Base-by-base conservation (phyloP, 352 stramenopile genomes). In the Phytophthora pseudosyringae region DNA sequence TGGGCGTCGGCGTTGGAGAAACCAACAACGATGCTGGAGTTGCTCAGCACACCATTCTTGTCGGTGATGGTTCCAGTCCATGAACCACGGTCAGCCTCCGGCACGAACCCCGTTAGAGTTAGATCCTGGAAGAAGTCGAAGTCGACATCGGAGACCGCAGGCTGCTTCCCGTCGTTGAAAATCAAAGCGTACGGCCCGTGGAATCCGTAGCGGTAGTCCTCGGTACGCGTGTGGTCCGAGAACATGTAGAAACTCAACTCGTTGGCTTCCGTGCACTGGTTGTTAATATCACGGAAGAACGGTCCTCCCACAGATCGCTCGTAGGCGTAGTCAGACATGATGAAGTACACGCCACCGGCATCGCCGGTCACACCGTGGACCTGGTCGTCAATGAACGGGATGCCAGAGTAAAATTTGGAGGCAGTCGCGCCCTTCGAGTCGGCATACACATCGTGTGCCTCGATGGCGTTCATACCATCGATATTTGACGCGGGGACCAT, bases 261-360 rank as follows among this genome's bases (percentile, higher is more conserved):
- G 43, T 84, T 87, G 6, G 73, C 73, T 6, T 69, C 65, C 10
- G 64, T 74, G 54, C 74, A 77, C 71, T 87, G 70, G 67, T 84
- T 87, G 64, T 87, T 87, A 54, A 87, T 84, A 35, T 87, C 78
- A 16, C 75, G 73, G 65, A 77, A 84, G 67, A 84, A 87, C 12
- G 78, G 78, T 0, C 78, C 78, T 6, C 71, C 62, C 26, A 66
- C 76, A 12, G 78, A 87, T 16, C 64, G 80, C 59, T 87, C 78
- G 65, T 83, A 84, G 13, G 64, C 73, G 32, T 65, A 61, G 36
- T 78, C 59, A 15, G 78, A 84, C 58, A 84, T 71, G 38, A 87
- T 64, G 45, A 84, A 87, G 62, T 73, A 87, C 9, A 83, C 73
- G 6, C 78, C 78, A 4, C 73, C 75, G 3, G 69, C 53, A 3